phyloP scores from a whole-genome alignment of 2,329 filamentous ascomycete species.

The Didymella sp. region DNA sequence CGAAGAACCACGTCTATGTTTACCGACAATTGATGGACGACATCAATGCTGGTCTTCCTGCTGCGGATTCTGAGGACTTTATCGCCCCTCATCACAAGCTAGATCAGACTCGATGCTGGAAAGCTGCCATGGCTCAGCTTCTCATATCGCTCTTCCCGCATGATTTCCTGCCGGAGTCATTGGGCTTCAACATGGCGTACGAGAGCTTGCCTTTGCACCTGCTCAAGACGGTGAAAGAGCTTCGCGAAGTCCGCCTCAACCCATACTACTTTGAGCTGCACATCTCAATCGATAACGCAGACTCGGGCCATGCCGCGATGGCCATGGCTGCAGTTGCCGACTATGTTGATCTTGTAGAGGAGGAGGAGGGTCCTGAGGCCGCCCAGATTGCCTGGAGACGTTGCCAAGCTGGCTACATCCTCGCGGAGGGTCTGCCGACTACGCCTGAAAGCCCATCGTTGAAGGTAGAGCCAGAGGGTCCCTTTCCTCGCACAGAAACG shows the following conservation, averaged over 20 bases:
- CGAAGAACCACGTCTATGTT: slow-evolving; percentile 55
- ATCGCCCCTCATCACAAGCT: slow-evolving; percentile 33
- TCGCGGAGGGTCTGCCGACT: slow-evolving; percentile 40
- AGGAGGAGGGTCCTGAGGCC: slow-evolving; percentile 36
- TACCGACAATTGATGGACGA: slow-evolving; percentile 45
- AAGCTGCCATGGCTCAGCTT: slow-evolving; percentile 55
- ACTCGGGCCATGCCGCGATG: slow-evolving; percentile 59
- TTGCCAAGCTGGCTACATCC: slow-evolving; percentile 54
- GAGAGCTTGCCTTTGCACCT: slow-evolving; percentile 54
- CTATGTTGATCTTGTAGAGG: slow-evolving; percentile 49
- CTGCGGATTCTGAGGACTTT: slow-evolving; percentile 41
- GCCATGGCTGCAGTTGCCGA: slow-evolving; percentile 47
- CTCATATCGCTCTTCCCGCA: slow-evolving; percentile 58
- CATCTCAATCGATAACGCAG: slow-evolving; percentile 59
- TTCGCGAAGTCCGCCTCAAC: slow-evolving; percentile 54
- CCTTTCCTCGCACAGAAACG: slow-evolving; percentile 19
- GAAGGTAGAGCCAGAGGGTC: slow-evolving; percentile 11
- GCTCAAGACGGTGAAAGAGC: slow-evolving; percentile 53
- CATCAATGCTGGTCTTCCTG: slow-evolving; percentile 43
- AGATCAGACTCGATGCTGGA: slow-evolving; percentile 49
- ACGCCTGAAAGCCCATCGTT: slow-evolving; percentile 30
- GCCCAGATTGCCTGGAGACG: slow-evolving; percentile 51
- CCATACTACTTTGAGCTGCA: slow-evolving; percentile 60
- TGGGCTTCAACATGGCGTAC: slow-evolving; percentile 61
- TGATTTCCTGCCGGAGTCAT: slow-evolving; percentile 59